These are phyloP conservation scores for Cenchrus americanus DNA, from an alignment of 176 grass and related monocot species.

Conservation along the genomic window DNA sequence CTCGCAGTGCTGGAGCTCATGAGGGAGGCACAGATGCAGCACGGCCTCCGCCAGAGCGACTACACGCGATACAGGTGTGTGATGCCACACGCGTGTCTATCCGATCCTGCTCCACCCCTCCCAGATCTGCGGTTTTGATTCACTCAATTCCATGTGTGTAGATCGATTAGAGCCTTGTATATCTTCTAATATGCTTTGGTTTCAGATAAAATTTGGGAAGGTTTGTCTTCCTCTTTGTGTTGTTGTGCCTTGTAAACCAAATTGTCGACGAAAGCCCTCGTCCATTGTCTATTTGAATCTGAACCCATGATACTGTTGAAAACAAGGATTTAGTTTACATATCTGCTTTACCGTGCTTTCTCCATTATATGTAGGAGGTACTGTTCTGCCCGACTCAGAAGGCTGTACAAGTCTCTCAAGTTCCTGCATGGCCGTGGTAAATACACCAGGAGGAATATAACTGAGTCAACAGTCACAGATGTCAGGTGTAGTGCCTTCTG, in stretches of 20 bases:
- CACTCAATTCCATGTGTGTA: background rate
- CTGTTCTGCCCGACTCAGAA: conserved; percentile 81
- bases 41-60: conserved; percentile 90
- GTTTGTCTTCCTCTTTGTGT: background rate
- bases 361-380: conserved; percentile 76
- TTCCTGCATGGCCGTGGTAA: conserved; percentile 94
- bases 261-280: conserved; percentile 3
- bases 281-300: background rate
- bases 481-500: conserved; percentile 62
- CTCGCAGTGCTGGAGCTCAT: conserved; percentile 80
- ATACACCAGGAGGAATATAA: conserved; percentile 76
- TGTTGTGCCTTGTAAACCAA: background rate
- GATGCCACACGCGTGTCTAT: background rate
- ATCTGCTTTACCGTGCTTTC: background rate
- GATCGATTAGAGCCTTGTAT: background rate
- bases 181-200: background rate
- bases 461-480: conserved; percentile 84
- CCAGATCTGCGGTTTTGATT: conserved; percentile 31
- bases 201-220: conserved; percentile 19
- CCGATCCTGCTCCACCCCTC: background rate
- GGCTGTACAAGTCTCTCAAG: conserved; percentile 92
- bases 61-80: conserved; percentile 86
- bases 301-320: background rate
- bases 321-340: background rate
- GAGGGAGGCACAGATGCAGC: conserved; percentile 95